Percentiles rank a stretch among this genome's conserved stretches.
These are phyloP conservation scores for Glycyrrhiza uralensis DNA, from an alignment of 306 rosid genomes.

Conservation along the genomic window DNA sequence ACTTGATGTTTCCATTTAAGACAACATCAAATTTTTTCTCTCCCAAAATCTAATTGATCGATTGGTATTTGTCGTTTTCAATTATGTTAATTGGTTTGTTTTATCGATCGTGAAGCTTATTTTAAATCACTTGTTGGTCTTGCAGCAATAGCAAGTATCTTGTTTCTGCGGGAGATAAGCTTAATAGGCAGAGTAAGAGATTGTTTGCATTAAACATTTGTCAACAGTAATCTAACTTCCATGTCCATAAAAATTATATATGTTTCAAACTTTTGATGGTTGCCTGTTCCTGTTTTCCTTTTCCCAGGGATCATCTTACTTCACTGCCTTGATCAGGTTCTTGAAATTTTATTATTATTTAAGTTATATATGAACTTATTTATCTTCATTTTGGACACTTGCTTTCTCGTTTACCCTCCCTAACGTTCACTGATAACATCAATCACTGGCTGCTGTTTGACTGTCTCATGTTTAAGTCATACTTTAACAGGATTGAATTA, in stretches of 20 bases:
- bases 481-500: not conserved
- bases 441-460: conserved; percentile 1
- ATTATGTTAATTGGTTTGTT: not conserved
- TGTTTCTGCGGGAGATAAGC: conserved; percentile 61
- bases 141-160: conserved; percentile 70
- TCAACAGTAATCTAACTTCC: not conserved
- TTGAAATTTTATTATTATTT: conserved; percentile 18
- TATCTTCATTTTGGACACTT: not conserved
- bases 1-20: not conserved
- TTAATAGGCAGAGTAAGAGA: conserved; percentile 55
- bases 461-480: not conserved
- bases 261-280: conserved; percentile 28
- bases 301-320: conserved; percentile 57
- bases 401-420: not conserved
- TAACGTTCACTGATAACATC: not conserved
- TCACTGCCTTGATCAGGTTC: conserved; percentile 79
- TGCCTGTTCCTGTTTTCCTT: conserved; percentile 29
- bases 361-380: not conserved
- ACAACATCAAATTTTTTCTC: not conserved
- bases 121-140: conserved; percentile 25
- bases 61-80: not conserved
- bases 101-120: not conserved
- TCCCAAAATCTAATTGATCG: not conserved
- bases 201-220: conserved; percentile 7
- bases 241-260: not conserved